These are phyloP conservation scores for Stygiomarasmius scandens DNA, from an alignment of 1,284 basidiomycete species.

Conservation along the genomic window DNA sequence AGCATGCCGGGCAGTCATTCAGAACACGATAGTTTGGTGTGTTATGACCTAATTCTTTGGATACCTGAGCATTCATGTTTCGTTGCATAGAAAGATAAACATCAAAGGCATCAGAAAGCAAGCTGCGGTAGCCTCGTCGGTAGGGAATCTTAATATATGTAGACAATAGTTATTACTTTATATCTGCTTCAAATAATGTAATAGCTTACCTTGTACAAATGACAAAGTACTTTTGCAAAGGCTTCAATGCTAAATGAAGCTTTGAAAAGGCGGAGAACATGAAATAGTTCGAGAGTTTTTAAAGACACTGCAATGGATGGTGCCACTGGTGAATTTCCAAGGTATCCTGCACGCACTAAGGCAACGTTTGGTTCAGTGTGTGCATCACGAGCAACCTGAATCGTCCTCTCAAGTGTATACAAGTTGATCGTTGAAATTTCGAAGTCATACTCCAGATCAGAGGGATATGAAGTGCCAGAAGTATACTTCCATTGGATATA, in stretches of 20 bases:
- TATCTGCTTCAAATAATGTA: not conserved
- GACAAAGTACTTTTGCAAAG: not conserved
- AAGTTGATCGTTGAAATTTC: not conserved
- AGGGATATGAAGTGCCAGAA: too few relatives aligned
- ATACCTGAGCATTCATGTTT: not conserved
- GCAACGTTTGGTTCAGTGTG: not conserved
- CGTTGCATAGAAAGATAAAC: not conserved
- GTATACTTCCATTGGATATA: not conserved
- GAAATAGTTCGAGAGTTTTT: not conserved
- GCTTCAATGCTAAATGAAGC: not conserved
- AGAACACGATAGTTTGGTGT: not conserved
- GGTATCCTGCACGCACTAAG: not conserved
- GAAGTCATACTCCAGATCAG: not conserved
- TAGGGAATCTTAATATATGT: not conserved
- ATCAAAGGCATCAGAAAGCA: not conserved
- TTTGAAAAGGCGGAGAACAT: not conserved
- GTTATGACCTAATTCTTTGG: not conserved
- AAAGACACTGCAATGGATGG: not conserved
- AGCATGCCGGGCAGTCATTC: constrained; percentile 1
- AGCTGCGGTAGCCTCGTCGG: not conserved
- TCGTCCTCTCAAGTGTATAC: not conserved
- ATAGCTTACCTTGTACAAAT: not conserved
- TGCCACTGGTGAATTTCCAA: not conserved
- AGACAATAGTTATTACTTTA: too few relatives aligned
- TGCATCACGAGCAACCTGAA: not conserved